Evolutionary conservation across 1,284 basidiomycete species (phyloP).

Genomic region (Xerocomus minutiporus): DNA sequence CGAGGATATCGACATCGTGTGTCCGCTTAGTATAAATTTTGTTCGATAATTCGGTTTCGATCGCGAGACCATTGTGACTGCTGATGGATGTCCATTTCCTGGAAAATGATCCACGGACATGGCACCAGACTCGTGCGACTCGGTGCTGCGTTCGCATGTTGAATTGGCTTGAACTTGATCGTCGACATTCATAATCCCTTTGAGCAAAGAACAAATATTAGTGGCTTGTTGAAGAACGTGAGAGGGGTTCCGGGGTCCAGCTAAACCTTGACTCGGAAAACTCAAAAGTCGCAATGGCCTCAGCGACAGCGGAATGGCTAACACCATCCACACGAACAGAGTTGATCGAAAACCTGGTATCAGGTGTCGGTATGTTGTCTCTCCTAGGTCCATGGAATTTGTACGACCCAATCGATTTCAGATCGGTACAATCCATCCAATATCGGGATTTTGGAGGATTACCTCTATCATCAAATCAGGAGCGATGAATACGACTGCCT

Average conservation of each 20-base stretch:
- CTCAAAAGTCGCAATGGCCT: slow-evolving; percentile 18
- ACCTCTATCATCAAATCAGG: slow-evolving; percentile 88
- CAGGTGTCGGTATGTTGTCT: slow-evolving; percentile 74
- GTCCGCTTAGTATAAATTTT: slow-evolving; percentile 62
- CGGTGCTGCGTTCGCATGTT: neutral
- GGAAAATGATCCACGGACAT: slow-evolving; percentile 10
- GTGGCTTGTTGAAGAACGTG: neutral
- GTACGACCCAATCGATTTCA: slow-evolving; percentile 31
- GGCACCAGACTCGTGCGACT: slow-evolving; percentile 10
- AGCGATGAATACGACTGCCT: slow-evolving; percentile 90
- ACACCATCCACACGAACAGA: slow-evolving; percentile 73
- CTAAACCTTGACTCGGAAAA: slow-evolving; percentile 1
- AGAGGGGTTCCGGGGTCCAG: slow-evolving; percentile 7
- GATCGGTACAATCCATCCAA: slow-evolving; percentile 97
- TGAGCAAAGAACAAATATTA: neutral
- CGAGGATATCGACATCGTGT: slow-evolving; percentile 68
- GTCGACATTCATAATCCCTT: slow-evolving; percentile 19
- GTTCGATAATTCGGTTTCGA: slow-evolving; percentile 37
- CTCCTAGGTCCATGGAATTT: slow-evolving; percentile 2
- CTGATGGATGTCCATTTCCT: neutral
- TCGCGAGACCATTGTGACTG: neutral
- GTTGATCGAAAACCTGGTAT: slow-evolving; percentile 85
- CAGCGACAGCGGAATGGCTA: slow-evolving; percentile 57
- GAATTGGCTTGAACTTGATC: slow-evolving; percentile 1
- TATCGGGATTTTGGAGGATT: slow-evolving; percentile 89